Percentiles rank a stretch among this genome's conserved stretches.
These are phyloP conservation scores for Leccinum rimulosum DNA, from an alignment of 768 basidiomycete genomes.

Conservation along the genomic window DNA sequence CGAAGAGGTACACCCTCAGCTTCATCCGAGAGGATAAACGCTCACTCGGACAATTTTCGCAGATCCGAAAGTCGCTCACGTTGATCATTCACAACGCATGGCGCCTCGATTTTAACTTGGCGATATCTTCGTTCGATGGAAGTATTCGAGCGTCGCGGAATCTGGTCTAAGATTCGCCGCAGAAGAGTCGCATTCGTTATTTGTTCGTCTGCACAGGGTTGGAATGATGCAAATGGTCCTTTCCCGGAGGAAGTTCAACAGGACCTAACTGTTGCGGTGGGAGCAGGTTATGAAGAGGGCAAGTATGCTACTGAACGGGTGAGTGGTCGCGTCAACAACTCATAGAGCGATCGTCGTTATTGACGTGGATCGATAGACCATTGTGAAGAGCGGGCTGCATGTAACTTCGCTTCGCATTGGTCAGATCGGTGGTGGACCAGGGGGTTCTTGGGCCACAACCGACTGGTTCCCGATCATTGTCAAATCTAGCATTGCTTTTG, in stretches of 20 bases:
- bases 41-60: neutral
- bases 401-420: constrained; percentile 43
- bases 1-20: constrained; percentile 1
- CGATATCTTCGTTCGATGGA: constrained; percentile 42
- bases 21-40: neutral
- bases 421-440: constrained; percentile 41
- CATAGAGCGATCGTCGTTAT: neutral
- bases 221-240: constrained; percentile 27
- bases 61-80: constrained; percentile 35
- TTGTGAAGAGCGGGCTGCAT: constrained; percentile 38
- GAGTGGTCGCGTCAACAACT: constrained; percentile 3
- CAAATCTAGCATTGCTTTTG: constrained; percentile 31
- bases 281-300: constrained; percentile 44
- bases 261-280: constrained; percentile 34
- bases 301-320: constrained; percentile 45
- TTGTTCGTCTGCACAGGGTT: constrained; percentile 35
- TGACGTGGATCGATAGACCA: constrained; percentile 25
- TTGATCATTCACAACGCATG: constrained; percentile 44
- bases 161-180: constrained; percentile 27
- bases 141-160: constrained; percentile 40
- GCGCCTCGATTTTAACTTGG: constrained; percentile 44
- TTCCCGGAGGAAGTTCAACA: constrained; percentile 37
- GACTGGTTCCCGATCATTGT: constrained; percentile 49
- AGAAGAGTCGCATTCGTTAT: constrained; percentile 29
- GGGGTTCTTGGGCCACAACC: constrained; percentile 42